Percentiles rank a stretch among this genome's conserved stretches.
Conservation (phyloP, 495 filamentous ascomycete genomes). For the Daldinia grandis region DNA sequence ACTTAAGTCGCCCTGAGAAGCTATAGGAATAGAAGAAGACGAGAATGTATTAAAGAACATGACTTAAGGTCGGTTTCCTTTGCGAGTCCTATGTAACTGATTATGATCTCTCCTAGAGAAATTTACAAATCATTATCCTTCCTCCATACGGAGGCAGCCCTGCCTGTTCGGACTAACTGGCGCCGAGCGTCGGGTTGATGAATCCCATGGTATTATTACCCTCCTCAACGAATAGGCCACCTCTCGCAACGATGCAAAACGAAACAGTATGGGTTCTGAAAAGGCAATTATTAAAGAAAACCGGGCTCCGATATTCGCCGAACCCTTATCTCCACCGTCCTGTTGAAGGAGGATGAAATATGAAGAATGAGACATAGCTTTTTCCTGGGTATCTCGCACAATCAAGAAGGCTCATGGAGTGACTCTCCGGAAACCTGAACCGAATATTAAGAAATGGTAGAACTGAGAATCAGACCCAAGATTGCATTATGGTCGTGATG, state of each 20-base stretch:
- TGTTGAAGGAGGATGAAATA: neutral
- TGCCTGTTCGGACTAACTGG: neutral
- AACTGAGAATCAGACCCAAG: neutral
- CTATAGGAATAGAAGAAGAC: neutral
- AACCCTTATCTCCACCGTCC: neutral
- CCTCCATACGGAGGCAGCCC: neutral
- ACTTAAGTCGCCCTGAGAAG: neutral
- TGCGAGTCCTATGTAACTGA: neutral
- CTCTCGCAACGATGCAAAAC: neutral
- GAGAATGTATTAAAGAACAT: neutral
- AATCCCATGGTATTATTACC: neutral
- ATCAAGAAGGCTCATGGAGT: neutral
- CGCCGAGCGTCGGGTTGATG: neutral
- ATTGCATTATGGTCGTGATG: neutral
- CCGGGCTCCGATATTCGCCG: neutral
- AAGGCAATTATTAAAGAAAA: neutral
- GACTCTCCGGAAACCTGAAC: neutral
- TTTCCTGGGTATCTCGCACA: neutral
- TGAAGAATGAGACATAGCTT: neutral
- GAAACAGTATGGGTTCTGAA: neutral
- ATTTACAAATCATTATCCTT: neutral
- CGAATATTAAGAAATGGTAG: neutral
- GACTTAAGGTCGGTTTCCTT: neutral
- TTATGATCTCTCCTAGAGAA: neutral
- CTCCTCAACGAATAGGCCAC: neutral